phyloP scores from a whole-genome alignment of 352 stramenopile species.

The Globisporangium spiculum region DNA sequence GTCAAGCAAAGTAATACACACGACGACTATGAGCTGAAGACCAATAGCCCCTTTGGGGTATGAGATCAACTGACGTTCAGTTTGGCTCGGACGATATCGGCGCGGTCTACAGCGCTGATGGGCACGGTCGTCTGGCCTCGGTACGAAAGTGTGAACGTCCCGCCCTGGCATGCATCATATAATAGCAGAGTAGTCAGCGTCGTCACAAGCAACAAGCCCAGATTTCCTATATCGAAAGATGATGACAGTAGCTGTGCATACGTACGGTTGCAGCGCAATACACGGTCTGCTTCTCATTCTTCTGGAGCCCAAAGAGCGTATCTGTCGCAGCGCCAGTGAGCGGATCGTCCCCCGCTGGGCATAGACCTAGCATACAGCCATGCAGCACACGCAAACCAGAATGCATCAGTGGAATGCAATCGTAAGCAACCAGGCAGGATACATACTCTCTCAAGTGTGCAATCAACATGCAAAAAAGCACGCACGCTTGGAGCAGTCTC shows the following conservation, averaged over 20 bases:
- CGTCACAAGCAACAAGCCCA: too few species aligned
- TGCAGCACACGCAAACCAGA: neutral
- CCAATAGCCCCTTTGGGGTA: too few species aligned
- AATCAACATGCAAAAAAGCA: neutral
- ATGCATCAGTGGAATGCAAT: too few species aligned
- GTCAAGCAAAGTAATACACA: neutral
- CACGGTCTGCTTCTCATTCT: constrained; percentile 81
- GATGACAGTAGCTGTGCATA: too few species aligned
- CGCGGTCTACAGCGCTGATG: constrained; percentile 59
- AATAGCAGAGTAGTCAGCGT: neutral
- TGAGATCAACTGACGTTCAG: constrained; percentile 43
- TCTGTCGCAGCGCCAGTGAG: constrained; percentile 67
- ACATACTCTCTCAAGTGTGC: neutral
- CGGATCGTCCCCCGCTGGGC: constrained; percentile 61
- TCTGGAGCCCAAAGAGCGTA: constrained; percentile 63
- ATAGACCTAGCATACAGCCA: constrained; percentile 31
- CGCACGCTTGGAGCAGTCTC: constrained; percentile 82
- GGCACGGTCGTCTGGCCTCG: constrained; percentile 58
- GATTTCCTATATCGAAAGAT: too few species aligned
- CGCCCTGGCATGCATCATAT: constrained; percentile 27
- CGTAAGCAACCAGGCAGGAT: too few species aligned
- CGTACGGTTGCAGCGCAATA: constrained; percentile 62
- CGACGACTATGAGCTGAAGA: too few species aligned
- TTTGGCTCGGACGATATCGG: constrained; percentile 60
- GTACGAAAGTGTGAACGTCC: constrained; percentile 71